Conservation (phyloP, 148 eudicot genomes). For the Simmondsia chinensis region DNA sequence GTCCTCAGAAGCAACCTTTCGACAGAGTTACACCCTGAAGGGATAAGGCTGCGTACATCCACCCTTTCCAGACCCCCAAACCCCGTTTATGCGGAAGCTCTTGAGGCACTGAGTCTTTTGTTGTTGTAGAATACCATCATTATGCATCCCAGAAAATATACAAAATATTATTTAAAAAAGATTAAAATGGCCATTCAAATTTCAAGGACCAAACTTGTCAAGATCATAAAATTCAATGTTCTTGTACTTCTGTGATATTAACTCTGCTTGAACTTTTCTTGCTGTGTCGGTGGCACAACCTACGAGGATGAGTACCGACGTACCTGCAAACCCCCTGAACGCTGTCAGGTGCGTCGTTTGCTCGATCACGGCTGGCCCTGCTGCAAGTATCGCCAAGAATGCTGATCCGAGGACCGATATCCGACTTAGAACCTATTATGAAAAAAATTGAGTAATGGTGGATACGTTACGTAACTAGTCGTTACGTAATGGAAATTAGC, state of each 20-base stretch:
- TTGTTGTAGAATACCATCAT: too few species aligned
- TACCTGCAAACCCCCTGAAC: conserved; percentile 90
- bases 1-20: too few species aligned
- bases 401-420: conserved; percentile 93
- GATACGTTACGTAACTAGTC: not conserved
- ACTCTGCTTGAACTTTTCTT: conserved; percentile 91
- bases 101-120: too few species aligned
- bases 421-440: conserved; percentile 79
- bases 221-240: conserved; percentile 85
- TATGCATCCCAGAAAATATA: too few species aligned
- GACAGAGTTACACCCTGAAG: too few species aligned
- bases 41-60: too few species aligned
- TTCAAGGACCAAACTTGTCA: conserved; percentile 24
- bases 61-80: too few species aligned
- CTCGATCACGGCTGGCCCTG: conserved; percentile 87
- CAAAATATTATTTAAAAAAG: too few species aligned
- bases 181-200: too few species aligned
- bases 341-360: conserved; percentile 89
- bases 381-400: conserved; percentile 88
- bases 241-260: conserved; percentile 94
- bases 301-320: conserved; percentile 94
- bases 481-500: too few species aligned
- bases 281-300: conserved; percentile 99
- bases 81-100: too few species aligned
- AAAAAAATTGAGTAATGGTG: too few species aligned